Base-by-base conservation (phyloP, 2,329 filamentous ascomycete genomes). In the Alternaria metachromatica region DNA sequence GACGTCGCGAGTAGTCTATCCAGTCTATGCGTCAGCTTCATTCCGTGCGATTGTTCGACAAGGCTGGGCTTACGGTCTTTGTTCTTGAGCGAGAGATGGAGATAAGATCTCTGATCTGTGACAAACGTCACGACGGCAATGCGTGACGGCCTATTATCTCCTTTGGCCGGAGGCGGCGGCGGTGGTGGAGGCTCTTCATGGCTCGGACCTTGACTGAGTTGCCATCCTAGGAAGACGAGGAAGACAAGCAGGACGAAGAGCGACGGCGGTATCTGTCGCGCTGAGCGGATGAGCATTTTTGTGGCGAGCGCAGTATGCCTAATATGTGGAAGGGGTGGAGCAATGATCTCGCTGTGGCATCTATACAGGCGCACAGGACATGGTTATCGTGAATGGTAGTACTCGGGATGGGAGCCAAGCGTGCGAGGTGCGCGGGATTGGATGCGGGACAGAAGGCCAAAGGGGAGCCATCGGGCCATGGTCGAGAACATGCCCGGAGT, bases 1-100 rank as follows among this genome's bases (percentile, higher is more conserved):
- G 80, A 55, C 78, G 80, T 44, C 75, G 76, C 0, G 76, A 77
- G 53, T 82, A 82, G 59, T 79, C 80, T 81, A 21, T 9, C 5
- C 1, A n/a, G 41, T 11, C 6, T 6, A 20, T 62, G 46, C 62
- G 61, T 69, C 58, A 62, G 57, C n/a, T 26, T 5, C 18, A 20
- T 6, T 20, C 8, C n/a, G 18, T 18, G 25, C 15, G 30, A 11
- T 13, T 15, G 10, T 12, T 1, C 13, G n/a, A 33, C 20, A 33
- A 41, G 28, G 10, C 41, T 21, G 21, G 5, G 61, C 76, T 69
- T 67, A 80, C 79, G 75, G 48, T 77, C 75, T 66, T 81, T 80
- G 60, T 76, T 80, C 66, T 76, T 77, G n/a, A 81, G 69, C 11
- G 77, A 77, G 6, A 77, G 59, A 41, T 80, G 73, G 3, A 78